Conservation (phyloP, 306 rosid species). For the Ormosia emarginata region DNA sequence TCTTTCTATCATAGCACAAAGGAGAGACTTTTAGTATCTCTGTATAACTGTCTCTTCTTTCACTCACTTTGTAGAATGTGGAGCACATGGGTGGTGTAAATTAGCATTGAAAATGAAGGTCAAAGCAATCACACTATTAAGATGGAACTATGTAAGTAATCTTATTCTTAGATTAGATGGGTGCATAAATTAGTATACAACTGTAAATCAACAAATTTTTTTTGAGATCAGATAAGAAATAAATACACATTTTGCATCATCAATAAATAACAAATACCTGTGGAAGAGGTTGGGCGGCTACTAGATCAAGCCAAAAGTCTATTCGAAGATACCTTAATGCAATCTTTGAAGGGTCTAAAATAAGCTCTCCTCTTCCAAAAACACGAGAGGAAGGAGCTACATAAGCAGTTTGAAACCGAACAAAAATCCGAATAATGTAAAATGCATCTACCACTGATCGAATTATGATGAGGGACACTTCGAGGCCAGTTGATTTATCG, state of each 20-base stretch:
- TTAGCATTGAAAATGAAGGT: too few relatives aligned
- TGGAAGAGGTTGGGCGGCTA: conserved; percentile 62
- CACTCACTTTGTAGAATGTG: too few relatives aligned
- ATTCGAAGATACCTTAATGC: conserved; percentile 43
- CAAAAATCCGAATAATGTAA: conserved; percentile 50
- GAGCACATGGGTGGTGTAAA: too few relatives aligned
- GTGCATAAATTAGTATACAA: not conserved
- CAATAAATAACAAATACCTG: conserved; percentile 38
- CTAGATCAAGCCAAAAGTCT: conserved; percentile 55
- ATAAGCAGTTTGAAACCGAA: conserved; percentile 55
- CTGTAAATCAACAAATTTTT: not conserved
- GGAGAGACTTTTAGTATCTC: not conserved
- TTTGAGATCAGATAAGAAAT: not conserved
- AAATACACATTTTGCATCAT: not conserved
- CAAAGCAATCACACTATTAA: too few relatives aligned
- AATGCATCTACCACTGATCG: conserved; percentile 51
- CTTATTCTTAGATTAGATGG: not conserved
- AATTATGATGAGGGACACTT: conserved; percentile 43
- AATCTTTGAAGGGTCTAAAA: conserved; percentile 52
- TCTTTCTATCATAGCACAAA: not conserved
- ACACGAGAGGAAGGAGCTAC: conserved; percentile 63
- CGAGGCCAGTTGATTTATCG: conserved; percentile 33
- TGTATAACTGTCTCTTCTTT: too few relatives aligned
- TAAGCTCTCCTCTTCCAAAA: conserved; percentile 66
- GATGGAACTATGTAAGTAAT: not conserved